phyloP scores from a whole-genome alignment of 257 asterid species.

The Cynanchum wilfordii region DNA sequence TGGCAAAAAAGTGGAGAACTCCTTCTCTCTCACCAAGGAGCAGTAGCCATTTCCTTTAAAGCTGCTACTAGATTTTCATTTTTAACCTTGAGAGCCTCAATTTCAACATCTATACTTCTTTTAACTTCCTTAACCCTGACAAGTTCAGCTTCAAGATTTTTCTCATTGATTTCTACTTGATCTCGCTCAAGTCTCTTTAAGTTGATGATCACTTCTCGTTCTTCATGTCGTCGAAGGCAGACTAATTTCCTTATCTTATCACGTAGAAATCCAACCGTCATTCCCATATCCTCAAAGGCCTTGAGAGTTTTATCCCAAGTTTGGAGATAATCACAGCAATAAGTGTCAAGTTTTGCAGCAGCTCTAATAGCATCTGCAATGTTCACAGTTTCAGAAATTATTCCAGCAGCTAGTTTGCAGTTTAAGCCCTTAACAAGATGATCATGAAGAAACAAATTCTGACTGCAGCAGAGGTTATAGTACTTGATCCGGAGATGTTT shows the following conservation, averaged over 20 bases:
- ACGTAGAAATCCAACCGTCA: conserved; percentile 53
- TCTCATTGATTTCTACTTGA: conserved; percentile 29
- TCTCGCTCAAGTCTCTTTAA: conserved; percentile 31
- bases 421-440: conserved; percentile 44
- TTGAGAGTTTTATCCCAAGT: conserved; percentile 53
- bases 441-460: conserved; percentile 45
- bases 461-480: conserved; percentile 52
- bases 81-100: conserved; percentile 31
- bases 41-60: conserved; percentile 33
- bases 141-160: conserved; percentile 23
- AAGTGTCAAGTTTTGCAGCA: conserved; percentile 23
- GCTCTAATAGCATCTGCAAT: conserved; percentile 56
- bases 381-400: conserved; percentile 39
- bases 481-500: conserved; percentile 32
- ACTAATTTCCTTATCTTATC: conserved; percentile 30
- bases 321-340: conserved; percentile 24
- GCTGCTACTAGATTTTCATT: conserved; percentile 18
- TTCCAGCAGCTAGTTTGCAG: conserved; percentile 46
- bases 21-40: conserved; percentile 44
- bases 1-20: not conserved
- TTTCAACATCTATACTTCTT: conserved; percentile 25
- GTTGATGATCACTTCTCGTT: conserved; percentile 4
- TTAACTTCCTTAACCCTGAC: conserved; percentile 22
- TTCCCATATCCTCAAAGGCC: conserved; percentile 58
- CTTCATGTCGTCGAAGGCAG: conserved; percentile 25